These are phyloP conservation scores for Calonectria honghensis DNA, from an alignment of 2,329 filamentous ascomycete species.

Conservation along the genomic window DNA sequence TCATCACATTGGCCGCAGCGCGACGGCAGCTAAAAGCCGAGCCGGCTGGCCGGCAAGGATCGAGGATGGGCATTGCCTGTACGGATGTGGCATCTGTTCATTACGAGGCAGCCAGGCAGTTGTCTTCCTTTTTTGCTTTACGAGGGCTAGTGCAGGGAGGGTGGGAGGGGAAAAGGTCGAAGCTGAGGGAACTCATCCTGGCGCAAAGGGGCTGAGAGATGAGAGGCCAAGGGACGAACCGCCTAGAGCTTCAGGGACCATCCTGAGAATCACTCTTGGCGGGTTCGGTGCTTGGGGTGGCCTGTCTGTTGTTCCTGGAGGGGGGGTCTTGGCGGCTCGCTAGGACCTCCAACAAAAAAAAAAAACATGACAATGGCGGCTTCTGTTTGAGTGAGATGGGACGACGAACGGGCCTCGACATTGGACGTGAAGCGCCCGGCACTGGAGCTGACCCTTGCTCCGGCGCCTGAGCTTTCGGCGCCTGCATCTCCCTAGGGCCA, in stretches of 20 bases:
- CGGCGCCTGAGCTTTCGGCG: conserved; percentile 9
- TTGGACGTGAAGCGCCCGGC: conserved; percentile 25
- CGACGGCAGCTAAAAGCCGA: conserved; percentile 41
- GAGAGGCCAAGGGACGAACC: conserved; percentile 15
- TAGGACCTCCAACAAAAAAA: conserved; percentile 11
- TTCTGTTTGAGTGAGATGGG: conserved; percentile 19
- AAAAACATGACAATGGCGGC: conserved; percentile 19
- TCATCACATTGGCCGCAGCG: conserved; percentile 52
- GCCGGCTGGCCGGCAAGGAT: conserved; percentile 49
- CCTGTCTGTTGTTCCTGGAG: not conserved
- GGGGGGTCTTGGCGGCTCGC: not conserved
- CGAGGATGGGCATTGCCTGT: conserved; percentile 11
- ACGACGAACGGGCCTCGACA: conserved; percentile 18
- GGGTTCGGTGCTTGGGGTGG: not conserved
- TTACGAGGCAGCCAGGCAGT: conserved; percentile 6
- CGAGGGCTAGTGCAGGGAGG: conserved; percentile 16
- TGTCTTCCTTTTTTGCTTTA: not conserved
- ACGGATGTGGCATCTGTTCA: not conserved
- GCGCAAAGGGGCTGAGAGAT: conserved; percentile 8
- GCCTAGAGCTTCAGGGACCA: conserved; percentile 7
- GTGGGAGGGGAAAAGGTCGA: not conserved
- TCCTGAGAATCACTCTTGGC: conserved; percentile 4
- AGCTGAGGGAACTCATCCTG: conserved; percentile 2
- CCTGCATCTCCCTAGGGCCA: not conserved
- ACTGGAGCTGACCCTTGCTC: not conserved